Base-by-base conservation (phyloP, 116 monocot genomes). In the Iris pallida region DNA sequence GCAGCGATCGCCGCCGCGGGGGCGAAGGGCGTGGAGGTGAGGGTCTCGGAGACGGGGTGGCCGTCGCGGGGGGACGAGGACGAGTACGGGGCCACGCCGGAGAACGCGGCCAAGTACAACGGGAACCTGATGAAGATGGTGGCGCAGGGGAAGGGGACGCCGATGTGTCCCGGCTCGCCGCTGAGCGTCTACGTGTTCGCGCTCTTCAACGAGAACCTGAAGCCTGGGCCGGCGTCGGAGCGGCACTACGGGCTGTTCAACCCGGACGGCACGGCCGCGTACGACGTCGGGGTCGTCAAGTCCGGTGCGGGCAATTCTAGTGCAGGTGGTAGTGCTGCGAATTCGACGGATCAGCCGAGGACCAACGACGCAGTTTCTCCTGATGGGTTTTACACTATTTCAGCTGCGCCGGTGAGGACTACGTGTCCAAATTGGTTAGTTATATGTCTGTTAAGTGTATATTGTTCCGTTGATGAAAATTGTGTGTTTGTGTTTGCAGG, bases 231-330 rank as follows among this genome's bases (percentile, higher is more conserved):
- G 51, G 62, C 53, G 16, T 72, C 72, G 54, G 72, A 72, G 45
- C 11, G 72, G 62, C 40, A 72, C 45, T 72, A 72, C n/a, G 72
- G 72, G 43, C 30, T 72, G 54, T 72, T 72, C 44, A 72, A 72
- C 16, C 63, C 72, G 12, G 72, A 72, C 30, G 72, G 72, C 13
- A 54, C 72, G n/a, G 62, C 72, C 9, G 63, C 72, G 0, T 72
- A 72, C 20, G 16, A 44, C 6, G 44, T 72, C 45, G 72, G 53
- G 9, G 52, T 72, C 0, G 44, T 42, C 3, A 42, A n/a, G 10
- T 14, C 49, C 5, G 16, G 62, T 4, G 42, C 13, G 4, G 55
- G 56, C 57, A 55, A 55, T 15, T 42, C 9, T 43, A 51, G 61
- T 3, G 52, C 60, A 9, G n/a, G 62, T 3, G 55, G 71, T 10